phyloP scores from a whole-genome alignment of 805 yeast genomes.

The Saccharomyces paradoxus region DNA sequence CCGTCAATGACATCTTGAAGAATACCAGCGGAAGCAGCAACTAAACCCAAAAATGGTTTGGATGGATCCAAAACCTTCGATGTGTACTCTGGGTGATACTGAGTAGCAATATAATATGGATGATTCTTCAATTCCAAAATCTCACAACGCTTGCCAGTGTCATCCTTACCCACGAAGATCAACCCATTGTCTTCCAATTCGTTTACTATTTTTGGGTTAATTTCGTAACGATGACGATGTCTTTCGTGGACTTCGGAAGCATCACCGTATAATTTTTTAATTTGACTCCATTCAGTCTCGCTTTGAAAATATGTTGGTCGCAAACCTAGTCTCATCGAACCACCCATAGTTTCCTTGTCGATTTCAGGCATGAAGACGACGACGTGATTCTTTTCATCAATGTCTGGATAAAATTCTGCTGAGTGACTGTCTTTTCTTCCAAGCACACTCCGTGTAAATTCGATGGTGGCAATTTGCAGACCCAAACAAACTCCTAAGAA shows the following conservation, averaged over 20 bases:
- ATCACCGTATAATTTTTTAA: conserved; percentile 74
- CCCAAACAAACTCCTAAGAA: conserved; percentile 96
- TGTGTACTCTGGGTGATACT: conserved; percentile 96
- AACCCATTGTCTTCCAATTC: conserved; percentile 72
- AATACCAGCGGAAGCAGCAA: conserved; percentile 87
- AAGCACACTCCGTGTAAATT: conserved; percentile 74
- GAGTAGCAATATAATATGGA: conserved; percentile 90
- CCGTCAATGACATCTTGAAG: conserved; percentile 45
- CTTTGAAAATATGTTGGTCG: conserved; percentile 78
- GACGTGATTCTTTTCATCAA: conserved; percentile 52
- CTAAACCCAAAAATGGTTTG: conserved; percentile 89
- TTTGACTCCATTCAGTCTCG: conserved; percentile 56
- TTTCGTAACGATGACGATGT: conserved; percentile 97
- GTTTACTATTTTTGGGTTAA: conserved; percentile 74
- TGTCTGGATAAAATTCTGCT: conserved; percentile 67
- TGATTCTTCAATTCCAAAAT: conserved; percentile 78
- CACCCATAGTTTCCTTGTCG: conserved; percentile 91
- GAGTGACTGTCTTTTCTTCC: conserved; percentile 65
- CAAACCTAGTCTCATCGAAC: conserved; percentile 96
- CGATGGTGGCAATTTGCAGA: conserved; percentile 93
- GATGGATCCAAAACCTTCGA: conserved; percentile 96
- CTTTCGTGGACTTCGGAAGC: conserved; percentile 70
- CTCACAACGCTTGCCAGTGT: conserved; percentile 86
- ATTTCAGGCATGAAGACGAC: conserved; percentile 98
- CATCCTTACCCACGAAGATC: conserved; percentile 89